Evolutionary conservation across 2,329 filamentous ascomycete genomes (phyloP).

Genomic region (Colletotrichum cereale): DNA sequence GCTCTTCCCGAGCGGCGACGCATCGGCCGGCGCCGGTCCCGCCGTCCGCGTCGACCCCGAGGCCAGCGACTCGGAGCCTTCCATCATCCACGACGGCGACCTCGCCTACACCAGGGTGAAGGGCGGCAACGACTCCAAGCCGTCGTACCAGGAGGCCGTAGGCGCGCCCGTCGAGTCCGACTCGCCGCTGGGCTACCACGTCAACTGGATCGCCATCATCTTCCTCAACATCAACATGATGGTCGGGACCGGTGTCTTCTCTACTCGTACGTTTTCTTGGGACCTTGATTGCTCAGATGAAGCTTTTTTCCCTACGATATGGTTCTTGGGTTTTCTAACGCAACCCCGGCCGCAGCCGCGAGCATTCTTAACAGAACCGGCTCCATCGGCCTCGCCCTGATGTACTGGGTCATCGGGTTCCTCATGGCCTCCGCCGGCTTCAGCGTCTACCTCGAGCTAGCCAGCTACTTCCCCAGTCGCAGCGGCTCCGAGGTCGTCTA

Average conservation of each 20-base stretch:
- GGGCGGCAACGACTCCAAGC: constrained; percentile 62
- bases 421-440: constrained; percentile 68
- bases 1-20: constrained; percentile 32
- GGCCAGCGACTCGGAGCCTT: constrained; percentile 45
- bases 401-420: constrained; percentile 75
- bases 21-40: constrained; percentile 13
- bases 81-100: constrained; percentile 53
- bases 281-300: too few relatives aligned
- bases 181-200: constrained; percentile 71
- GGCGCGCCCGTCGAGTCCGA: constrained; percentile 71
- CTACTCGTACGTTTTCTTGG: constrained; percentile 71
- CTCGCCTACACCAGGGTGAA: constrained; percentile 56
- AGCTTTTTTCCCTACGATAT: too few relatives aligned
- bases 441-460: constrained; percentile 72
- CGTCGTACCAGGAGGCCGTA: constrained; percentile 70
- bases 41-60: constrained; percentile 20
- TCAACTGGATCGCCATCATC: constrained; percentile 67
- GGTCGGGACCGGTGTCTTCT: constrained; percentile 74
- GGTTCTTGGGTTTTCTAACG: constrained; percentile 27
- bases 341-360: constrained; percentile 56
- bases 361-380: constrained; percentile 70
- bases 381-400: constrained; percentile 71
- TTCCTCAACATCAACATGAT: constrained; percentile 73
- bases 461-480: constrained; percentile 75
- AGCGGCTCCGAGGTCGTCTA: constrained; percentile 77